phyloP scores from a whole-genome alignment of 208 protist genomes.

The Acanthamoeba culbertsoni region DNA sequence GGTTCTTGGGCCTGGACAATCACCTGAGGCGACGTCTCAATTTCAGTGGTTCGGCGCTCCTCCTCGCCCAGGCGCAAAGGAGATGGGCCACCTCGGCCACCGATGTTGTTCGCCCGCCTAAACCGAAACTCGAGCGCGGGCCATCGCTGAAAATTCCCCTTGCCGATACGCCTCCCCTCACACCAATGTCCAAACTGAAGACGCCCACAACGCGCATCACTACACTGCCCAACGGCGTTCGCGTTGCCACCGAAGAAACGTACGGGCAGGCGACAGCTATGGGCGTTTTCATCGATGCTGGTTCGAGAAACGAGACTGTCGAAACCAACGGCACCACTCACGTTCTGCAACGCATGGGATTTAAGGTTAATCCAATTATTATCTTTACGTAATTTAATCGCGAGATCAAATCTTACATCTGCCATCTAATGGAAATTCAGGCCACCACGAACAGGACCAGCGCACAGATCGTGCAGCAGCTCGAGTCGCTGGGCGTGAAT shows the following conservation, averaged over 20 bases:
- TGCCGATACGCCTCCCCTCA: background rate
- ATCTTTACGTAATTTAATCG: background rate
- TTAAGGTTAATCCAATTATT: slow-evolving; percentile 10
- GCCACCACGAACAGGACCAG: background rate
- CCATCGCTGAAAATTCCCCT: background rate
- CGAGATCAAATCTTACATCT: background rate
- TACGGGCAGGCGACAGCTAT: slow-evolving; percentile 38
- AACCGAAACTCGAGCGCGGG: background rate
- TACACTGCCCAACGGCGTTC: slow-evolving; percentile 14
- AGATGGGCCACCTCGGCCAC: background rate
- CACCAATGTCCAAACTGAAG: background rate
- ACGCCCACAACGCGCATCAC: background rate
- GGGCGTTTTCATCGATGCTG: slow-evolving; percentile 36
- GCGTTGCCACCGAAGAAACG: slow-evolving; percentile 40
- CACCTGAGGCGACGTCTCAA: background rate
- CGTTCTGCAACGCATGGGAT: slow-evolving; percentile 15
- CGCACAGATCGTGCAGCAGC: slow-evolving; percentile 26
- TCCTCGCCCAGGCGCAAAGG: background rate
- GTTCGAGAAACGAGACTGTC: slow-evolving; percentile 26
- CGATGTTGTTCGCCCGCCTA: background rate
- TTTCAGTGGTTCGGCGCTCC: background rate
- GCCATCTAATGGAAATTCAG: background rate
- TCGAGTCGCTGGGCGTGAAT: slow-evolving; percentile 38
- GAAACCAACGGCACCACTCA: slow-evolving; percentile 37
- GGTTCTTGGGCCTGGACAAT: background rate